Evolutionary conservation across 2,329 filamentous ascomycete species (phyloP), one percentile per base, ranked within the genome.

Genomic region (Trichophyton verrucosum): DNA sequence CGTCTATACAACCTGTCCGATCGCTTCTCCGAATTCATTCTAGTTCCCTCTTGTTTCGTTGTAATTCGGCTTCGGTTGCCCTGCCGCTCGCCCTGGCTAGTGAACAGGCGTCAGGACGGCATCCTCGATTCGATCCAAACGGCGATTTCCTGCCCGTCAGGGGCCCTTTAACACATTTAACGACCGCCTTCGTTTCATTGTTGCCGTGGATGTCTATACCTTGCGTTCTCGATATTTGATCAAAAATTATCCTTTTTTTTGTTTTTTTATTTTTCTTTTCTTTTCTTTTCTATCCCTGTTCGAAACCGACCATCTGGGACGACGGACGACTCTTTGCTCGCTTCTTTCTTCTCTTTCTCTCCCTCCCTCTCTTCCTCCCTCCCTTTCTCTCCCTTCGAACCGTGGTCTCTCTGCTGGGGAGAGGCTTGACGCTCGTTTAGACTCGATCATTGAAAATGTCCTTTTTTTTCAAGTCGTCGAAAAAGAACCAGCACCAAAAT

Each of bases 391-490:
- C 6, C 40, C 15, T 38, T 44, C 40, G 15, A n/a, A 17, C 13
- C 40, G 33, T 13, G 13, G 33, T 44, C 15, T 44, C 40, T n/a
- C 44, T 47, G 20, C 49, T 9, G 4, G 49, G 8, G 17, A 11
- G 49, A 24, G 33, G 33, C 11, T 53, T 53, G 49, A 27, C 22
- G 20, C 22, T 30, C 20, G 46, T 13, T 53, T 17, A 53, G 24
- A 53, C 27, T 53, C 49, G 13, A 53, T 53, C 49, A 3, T 53
- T 53, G 24, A 79, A 74, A 74, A 91, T 91, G 87, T 85, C 87
- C 66, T 91, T 91, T 74, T 81, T 91, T 64, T 91, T 91, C 79
- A 89, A 89, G 74, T 88, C 86, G 74, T 88, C 86, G 61, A 91
- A 90, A 76, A 90, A 89, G 75, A 81, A 83, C 70, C 85, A 87